phyloP scores from a whole-genome alignment of 192 early-diverging fungal species.

The Backusella tuberculispora region DNA sequence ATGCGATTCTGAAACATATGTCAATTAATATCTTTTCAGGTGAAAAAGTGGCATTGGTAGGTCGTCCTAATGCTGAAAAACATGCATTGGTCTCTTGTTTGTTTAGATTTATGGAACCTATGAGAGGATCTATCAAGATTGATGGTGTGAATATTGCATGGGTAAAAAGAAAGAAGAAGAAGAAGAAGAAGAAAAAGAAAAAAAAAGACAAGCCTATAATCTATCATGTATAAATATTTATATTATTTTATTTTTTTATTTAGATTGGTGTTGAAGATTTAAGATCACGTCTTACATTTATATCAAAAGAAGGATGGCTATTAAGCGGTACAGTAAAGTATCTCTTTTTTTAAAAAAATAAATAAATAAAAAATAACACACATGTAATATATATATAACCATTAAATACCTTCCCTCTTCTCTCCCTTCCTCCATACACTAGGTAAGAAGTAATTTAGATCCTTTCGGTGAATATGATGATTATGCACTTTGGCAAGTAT shows the following conservation, averaged over 20 bases:
- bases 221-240: too few species aligned
- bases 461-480: constrained; percentile 56
- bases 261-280: constrained; percentile 77
- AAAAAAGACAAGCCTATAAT: background rate
- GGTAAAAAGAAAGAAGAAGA: constrained; percentile 20
- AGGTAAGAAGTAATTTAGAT: constrained; percentile 67
- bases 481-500: constrained; percentile 67
- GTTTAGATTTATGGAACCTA: constrained; percentile 72
- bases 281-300: constrained; percentile 71
- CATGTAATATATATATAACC: background rate
- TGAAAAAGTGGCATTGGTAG: constrained; percentile 89
- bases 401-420: constrained; percentile 30
- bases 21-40: constrained; percentile 62
- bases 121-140: constrained; percentile 65
- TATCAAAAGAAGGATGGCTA: constrained; percentile 74
- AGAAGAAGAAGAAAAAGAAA: background rate
- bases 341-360: too few species aligned
- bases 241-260: constrained; percentile 5
- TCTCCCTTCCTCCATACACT: background rate
- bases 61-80: constrained; percentile 76
- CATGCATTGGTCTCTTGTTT: constrained; percentile 69
- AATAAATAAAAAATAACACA: too few species aligned
- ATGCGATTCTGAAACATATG: constrained; percentile 29
- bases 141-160: constrained; percentile 76
- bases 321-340: constrained; percentile 60